Conservation (phyloP, 2,329 filamentous ascomycete species). For the Colletotrichum truncatum region DNA sequence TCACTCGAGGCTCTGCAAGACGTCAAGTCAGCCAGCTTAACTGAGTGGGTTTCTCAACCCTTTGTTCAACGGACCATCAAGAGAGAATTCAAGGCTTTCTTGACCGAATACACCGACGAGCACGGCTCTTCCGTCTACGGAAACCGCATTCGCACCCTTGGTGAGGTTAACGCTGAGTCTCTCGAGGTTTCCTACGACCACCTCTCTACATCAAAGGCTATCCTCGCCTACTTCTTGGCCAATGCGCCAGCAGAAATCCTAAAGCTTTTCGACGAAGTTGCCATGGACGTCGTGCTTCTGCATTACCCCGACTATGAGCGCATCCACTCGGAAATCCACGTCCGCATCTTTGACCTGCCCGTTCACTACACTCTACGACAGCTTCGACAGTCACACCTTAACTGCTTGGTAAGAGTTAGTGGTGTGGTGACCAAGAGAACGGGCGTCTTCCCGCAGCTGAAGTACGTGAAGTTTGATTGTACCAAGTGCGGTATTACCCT, state of each 20-base stretch:
- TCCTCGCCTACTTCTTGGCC: conserved; percentile 93
- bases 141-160: conserved; percentile 91
- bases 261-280: conserved; percentile 95
- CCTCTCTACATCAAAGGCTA: conserved; percentile 88
- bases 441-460: conserved; percentile 96
- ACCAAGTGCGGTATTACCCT: conserved; percentile 90
- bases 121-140: conserved; percentile 93
- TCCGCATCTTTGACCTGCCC: conserved; percentile 93
- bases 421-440: conserved; percentile 94
- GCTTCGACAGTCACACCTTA: conserved; percentile 92
- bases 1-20: conserved; percentile 91
- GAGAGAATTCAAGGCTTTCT: conserved; percentile 95
- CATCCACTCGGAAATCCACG: conserved; percentile 97
- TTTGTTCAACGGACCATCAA: conserved; percentile 93
- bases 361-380: conserved; percentile 96
- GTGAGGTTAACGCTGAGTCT: conserved; percentile 95
- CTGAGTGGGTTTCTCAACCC: conserved; percentile 93
- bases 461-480: conserved; percentile 99
- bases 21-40: conserved; percentile 91
- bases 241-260: conserved; percentile 96
- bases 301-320: conserved; percentile 98
- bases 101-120: conserved; percentile 94
- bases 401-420: conserved; percentile 92
- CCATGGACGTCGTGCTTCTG: conserved; percentile 94
- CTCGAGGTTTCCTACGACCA: conserved; percentile 97